phyloP scores from a whole-genome alignment of 2,329 filamentous ascomycete species.

The Neospermospora avenae region DNA sequence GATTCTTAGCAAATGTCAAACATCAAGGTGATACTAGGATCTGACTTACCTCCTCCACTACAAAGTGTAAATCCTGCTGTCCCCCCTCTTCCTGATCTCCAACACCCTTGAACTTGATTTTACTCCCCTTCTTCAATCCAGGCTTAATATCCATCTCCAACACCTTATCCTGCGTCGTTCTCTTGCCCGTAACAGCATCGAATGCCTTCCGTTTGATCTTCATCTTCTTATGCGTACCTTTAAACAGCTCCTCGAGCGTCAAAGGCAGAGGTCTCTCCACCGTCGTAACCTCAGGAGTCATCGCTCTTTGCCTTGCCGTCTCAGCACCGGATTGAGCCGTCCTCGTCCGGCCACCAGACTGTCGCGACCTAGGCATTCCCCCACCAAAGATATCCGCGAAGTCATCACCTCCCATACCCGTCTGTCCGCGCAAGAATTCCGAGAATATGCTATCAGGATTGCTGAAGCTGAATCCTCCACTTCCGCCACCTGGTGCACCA shows the following conservation, averaged over 20 bases:
- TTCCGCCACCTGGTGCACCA: slow-evolving; percentile 44
- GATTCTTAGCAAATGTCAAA: slow-evolving; percentile 39
- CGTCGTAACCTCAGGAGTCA: slow-evolving; percentile 82
- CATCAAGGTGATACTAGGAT: background rate
- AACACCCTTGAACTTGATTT: slow-evolving; percentile 98
- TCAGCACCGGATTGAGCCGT: slow-evolving; percentile 40
- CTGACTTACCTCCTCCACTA: slow-evolving; percentile 82
- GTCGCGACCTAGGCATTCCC: slow-evolving; percentile 35
- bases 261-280: slow-evolving; percentile 81
- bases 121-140: slow-evolving; percentile 92
- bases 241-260: slow-evolving; percentile 83
- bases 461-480: slow-evolving; percentile 74
- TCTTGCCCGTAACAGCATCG: slow-evolving; percentile 75
- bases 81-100: slow-evolving; percentile 96
- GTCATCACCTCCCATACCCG: slow-evolving; percentile 42
- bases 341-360: slow-evolving; percentile 44
- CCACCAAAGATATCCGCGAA: slow-evolving; percentile 51
- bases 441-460: slow-evolving; percentile 81
- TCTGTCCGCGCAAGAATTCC: slow-evolving; percentile 68
- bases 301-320: slow-evolving; percentile 38
- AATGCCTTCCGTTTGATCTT: slow-evolving; percentile 97
- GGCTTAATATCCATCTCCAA: slow-evolving; percentile 94
- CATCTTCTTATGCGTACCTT: slow-evolving; percentile 90
- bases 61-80: slow-evolving; percentile 91
- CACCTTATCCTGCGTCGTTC: slow-evolving; percentile 82